phyloP scores from a whole-genome alignment of 2,329 filamentous ascomycete genomes.

The Neodidymelliopsis sp. region DNA sequence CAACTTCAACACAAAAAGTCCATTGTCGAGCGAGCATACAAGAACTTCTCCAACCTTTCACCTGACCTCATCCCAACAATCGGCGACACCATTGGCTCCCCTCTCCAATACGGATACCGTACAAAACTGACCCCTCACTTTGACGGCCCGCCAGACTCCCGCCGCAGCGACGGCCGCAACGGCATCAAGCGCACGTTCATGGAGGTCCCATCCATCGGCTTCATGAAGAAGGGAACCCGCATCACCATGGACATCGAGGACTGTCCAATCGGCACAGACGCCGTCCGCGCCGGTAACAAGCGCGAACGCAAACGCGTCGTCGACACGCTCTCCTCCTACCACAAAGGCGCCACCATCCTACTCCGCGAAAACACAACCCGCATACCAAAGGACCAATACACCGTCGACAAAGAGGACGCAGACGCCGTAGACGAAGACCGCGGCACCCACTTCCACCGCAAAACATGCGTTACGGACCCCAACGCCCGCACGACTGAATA shows the following conservation, averaged over 20 bases:
- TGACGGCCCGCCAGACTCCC: conserved; percentile 71
- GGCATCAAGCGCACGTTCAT: conserved; percentile 65
- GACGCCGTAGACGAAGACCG: conserved; percentile 62
- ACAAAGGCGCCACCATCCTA: conserved; percentile 84
- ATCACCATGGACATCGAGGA: conserved; percentile 93
- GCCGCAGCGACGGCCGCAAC: conserved; percentile 56
- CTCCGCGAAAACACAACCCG: conserved; percentile 85
- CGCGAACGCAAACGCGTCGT: conserved; percentile 79
- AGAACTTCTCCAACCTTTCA: conserved; percentile 85
- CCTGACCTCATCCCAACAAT: conserved; percentile 78
- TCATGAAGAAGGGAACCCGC: conserved; percentile 83
- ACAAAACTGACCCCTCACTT: conserved; percentile 98
- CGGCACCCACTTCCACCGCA: conserved; percentile 74
- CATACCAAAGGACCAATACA: conserved; percentile 56
- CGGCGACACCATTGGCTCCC: conserved; percentile 86
- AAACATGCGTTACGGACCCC: conserved; percentile 87
- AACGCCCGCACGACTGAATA: conserved; percentile 88
- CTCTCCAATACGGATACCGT: conserved; percentile 89
- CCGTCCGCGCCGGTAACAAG: conserved; percentile 79
- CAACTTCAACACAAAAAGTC: conserved; percentile 85
- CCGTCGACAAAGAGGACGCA: conserved; percentile 39
- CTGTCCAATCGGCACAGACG: conserved; percentile 91
- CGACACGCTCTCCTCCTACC: conserved; percentile 74
- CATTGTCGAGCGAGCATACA: conserved; percentile 90
- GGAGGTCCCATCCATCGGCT: conserved; percentile 81